Base-by-base conservation (phyloP, 495 filamentous ascomycete species). In the Chaetomium fimeti region DNA sequence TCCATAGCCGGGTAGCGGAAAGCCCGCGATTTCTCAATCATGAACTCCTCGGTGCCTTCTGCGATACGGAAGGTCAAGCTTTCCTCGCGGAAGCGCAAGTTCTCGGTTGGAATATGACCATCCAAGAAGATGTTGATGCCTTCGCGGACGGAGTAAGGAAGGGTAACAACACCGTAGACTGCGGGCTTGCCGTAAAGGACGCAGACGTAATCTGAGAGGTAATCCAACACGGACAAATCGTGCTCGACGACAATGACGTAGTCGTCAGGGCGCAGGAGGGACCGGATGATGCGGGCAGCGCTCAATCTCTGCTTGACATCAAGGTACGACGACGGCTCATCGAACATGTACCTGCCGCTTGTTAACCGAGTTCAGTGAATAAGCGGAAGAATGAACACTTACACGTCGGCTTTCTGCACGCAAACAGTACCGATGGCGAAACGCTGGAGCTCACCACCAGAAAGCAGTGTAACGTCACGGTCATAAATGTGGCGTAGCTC, bases 81-180 rank as follows among this genome's bases (percentile, higher is more conserved):
- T 71, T 98, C 94, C 52, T 98, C 95, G 66, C 94, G 88, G 88
- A 98, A 98, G 65, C 94, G 93, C 72, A 98, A 77, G 78, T 98
- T 98, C 84, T 98, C 94, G 9, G 94, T 98, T 28, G 94, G 94
- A 52, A 97, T 96, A 75, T 97, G 89, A 67, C 94, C 94, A 72
- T 98, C 94, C 32, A 98, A 82, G 87, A 98, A 98, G 76, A 98
- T 97, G 79, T 98, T 98, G 86, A 98, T 98, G 71, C 94, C 94
- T 85, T 98, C 95, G 68, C 94, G 91, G 54, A 98, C 95, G 2
- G 94, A 98, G 63, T 93, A 83, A 52, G 94, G 94, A 49, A 98
- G 83, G 27, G 94, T 97, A n/a, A 98, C 95, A 13, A 98, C 94
- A 87, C 94, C 94, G 67, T 98, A 98, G 56, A 94, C 89, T 40